These are phyloP conservation scores for Selaginella moellendorffii DNA, from an alignment of 75 land plant species.

Conservation along the genomic window DNA sequence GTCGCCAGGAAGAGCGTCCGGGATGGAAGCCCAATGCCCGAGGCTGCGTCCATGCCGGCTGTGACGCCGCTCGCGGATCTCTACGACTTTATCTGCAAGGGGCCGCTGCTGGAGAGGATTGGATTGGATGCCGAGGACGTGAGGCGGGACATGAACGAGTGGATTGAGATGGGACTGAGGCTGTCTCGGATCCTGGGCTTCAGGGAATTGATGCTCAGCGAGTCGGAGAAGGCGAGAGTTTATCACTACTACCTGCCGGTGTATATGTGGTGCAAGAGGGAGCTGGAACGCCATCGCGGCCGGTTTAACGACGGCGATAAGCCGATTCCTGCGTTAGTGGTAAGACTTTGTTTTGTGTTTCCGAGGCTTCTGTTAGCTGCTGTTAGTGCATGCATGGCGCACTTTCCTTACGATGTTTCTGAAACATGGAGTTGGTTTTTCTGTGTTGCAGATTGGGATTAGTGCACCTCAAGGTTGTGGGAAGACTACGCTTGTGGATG, in stretches of 20 bases:
- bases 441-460: conserved; percentile 53
- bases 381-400: background rate
- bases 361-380: background rate
- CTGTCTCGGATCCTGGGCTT: conserved; percentile 46
- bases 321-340: conserved; percentile 72
- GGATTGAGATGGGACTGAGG: conserved; percentile 39
- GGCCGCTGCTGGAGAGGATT: conserved; percentile 47
- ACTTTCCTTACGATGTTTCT: background rate
- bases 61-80: conserved; percentile 49
- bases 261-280: conserved; percentile 71
- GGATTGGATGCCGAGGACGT: conserved; percentile 36
- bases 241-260: conserved; percentile 89
- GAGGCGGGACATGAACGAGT: conserved; percentile 38
- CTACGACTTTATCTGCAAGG: conserved; percentile 28
- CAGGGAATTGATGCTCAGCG: conserved; percentile 31
- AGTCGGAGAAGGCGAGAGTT: conserved; percentile 49
- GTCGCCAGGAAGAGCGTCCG: background rate
- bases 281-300: conserved; percentile 36
- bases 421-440: background rate
- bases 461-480: conserved; percentile 99
- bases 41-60: background rate
- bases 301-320: conserved; percentile 35
- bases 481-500: conserved; percentile 86
- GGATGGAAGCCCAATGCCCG: no score
- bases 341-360: conserved; percentile 17